A percentile compares a stretch with the other conserved stretches of the same genome.
Conservation (phyloP, 2,329 filamentous ascomycete species). For the Claviceps maximensis region DNA sequence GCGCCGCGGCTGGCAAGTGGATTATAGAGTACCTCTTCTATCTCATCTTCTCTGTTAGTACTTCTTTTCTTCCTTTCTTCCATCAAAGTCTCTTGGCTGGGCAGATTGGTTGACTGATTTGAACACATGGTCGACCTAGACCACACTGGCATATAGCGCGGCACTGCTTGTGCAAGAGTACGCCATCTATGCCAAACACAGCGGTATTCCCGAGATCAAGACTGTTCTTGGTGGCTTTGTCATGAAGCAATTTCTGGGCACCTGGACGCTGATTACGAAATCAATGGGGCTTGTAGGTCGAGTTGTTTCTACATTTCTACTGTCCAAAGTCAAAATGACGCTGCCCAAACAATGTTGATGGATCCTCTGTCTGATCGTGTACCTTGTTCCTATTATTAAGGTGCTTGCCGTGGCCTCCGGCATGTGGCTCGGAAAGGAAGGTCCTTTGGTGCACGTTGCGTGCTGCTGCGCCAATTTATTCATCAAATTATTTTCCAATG, state of each 20-base stretch:
- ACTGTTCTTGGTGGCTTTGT: slow-evolving; percentile 89
- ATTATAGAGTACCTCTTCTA: slow-evolving; percentile 82
- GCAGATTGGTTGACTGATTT: neutral
- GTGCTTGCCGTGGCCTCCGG: slow-evolving; percentile 86
- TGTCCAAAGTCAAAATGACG: neutral
- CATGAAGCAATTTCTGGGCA: slow-evolving; percentile 72
- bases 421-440: slow-evolving; percentile 95
- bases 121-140: slow-evolving; percentile 31
- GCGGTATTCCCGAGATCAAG: slow-evolving; percentile 96
- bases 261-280: slow-evolving; percentile 82
- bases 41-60: slow-evolving; percentile 64
- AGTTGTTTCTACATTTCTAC: no score
- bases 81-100: neutral
- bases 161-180: slow-evolving; percentile 72
- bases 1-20: slow-evolving; percentile 57
- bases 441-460: slow-evolving; percentile 86
- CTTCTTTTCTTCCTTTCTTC: no score
- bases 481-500: slow-evolving; percentile 70
- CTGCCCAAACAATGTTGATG: neutral
- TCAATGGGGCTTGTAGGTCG: slow-evolving; percentile 65
- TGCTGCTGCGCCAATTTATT: slow-evolving; percentile 93
- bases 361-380: neutral
- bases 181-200: slow-evolving; percentile 80
- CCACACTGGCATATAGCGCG: slow-evolving; percentile 64
- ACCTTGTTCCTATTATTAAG: slow-evolving; percentile 24